Percentiles rank a stretch among this genome's conserved stretches.
Conservation (phyloP, 2,329 filamentous ascomycete species). For the Albifimbria verrucaria region DNA sequence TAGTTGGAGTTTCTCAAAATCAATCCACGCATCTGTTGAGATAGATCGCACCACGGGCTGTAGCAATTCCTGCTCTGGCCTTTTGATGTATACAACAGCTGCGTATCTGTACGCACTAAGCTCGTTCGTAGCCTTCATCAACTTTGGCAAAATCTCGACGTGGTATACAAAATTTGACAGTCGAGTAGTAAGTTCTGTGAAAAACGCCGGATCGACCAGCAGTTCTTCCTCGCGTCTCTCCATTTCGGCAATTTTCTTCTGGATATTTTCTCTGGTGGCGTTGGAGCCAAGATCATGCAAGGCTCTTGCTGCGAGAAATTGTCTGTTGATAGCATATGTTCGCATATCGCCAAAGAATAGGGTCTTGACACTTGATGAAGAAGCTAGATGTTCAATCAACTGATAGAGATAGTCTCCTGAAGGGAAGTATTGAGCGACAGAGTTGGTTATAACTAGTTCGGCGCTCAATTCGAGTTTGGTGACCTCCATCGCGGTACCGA, state of each 20-base stretch:
- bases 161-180: slow-evolving; percentile 11
- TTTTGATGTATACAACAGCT: slow-evolving; percentile 12
- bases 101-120: slow-evolving; percentile 17
- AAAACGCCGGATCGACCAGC: slow-evolving; percentile 19
- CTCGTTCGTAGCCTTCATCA: slow-evolving; percentile 18
- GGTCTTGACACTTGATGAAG: slow-evolving; percentile 3
- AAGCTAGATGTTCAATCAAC: slow-evolving; percentile 4
- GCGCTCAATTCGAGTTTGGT: background rate
- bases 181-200: slow-evolving; percentile 10
- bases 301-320: slow-evolving; percentile 8
- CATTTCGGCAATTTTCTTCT: slow-evolving; percentile 9
- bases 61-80: background rate
- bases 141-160: slow-evolving; percentile 19
- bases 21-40: slow-evolving; percentile 6
- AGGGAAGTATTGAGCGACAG: slow-evolving; percentile 15
- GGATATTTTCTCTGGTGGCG: slow-evolving; percentile 7
- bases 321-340: slow-evolving; percentile 9
- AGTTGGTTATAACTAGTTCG: slow-evolving; percentile 10
- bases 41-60: background rate
- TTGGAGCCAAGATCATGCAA: background rate
- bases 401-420: slow-evolving; percentile 7
- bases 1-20: slow-evolving; percentile 7
- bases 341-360: slow-evolving; percentile 18
- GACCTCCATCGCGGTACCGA: background rate
- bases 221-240: slow-evolving; percentile 14